Evolutionary conservation across 2,329 filamentous ascomycete genomes (phyloP).

Genomic region (Pestalotiopsis sp.): DNA sequence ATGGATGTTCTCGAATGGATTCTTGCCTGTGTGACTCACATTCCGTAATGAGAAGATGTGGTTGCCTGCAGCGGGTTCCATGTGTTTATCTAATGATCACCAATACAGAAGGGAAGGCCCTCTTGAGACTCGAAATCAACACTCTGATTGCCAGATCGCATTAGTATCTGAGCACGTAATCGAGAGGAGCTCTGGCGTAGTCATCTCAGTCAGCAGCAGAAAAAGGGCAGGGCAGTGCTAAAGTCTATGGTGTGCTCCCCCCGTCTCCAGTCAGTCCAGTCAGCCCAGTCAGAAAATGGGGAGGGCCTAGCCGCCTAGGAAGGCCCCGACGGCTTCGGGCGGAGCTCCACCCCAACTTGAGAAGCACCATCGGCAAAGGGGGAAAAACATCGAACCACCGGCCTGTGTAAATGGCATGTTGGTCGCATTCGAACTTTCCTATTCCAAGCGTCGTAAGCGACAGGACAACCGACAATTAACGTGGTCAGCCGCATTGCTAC

Average conservation of each 20-base stretch:
- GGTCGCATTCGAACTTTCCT: constrained; percentile 7
- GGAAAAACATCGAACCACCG: constrained; percentile 9
- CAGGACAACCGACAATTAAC: neutral
- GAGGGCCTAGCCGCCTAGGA: neutral
- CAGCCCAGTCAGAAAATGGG: no score
- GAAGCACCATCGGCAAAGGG: neutral
- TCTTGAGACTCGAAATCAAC: neutral
- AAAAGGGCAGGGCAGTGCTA: neutral
- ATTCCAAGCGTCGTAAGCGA: constrained; percentile 5
- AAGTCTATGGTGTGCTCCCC: neutral
- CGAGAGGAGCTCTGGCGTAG: constrained; percentile 2
- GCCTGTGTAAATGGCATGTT: constrained; percentile 3
- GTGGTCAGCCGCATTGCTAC: neutral
- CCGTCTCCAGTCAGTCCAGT: neutral
- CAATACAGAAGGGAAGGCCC: neutral
- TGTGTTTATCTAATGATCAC: constrained; percentile 6
- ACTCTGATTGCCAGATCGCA: neutral
- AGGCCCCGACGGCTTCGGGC: neutral
- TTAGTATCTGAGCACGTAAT: constrained; percentile 8
- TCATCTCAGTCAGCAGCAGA: neutral
- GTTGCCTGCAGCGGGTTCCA: neutral
- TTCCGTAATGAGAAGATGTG: neutral
- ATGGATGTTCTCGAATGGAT: neutral
- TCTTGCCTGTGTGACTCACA: neutral
- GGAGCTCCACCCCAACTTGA: neutral